Percentiles rank a stretch among this genome's conserved stretches.
phyloP scores from a whole-genome alignment of 2,329 filamentous ascomycete genomes.

The Paraphaeosphaeria sporulosa region DNA sequence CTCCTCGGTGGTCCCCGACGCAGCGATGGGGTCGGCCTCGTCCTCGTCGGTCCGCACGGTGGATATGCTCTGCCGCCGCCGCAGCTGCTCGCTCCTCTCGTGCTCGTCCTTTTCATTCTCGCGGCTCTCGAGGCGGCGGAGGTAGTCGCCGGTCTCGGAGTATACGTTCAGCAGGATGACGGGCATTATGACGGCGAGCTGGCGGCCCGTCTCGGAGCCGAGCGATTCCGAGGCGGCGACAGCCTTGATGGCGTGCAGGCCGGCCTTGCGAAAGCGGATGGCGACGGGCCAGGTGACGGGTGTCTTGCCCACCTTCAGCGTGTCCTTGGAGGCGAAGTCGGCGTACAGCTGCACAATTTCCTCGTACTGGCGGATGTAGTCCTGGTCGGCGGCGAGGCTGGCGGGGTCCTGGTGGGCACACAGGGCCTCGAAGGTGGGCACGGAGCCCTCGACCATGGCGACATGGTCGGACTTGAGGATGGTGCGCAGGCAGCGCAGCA shows the following conservation, averaged over 20 bases:
- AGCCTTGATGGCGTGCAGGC: slow-evolving; percentile 75
- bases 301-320: slow-evolving; percentile 48
- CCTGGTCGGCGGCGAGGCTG: slow-evolving; percentile 83
- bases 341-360: slow-evolving; percentile 82
- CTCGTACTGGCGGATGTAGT: slow-evolving; percentile 83
- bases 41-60: slow-evolving; percentile 78
- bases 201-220: slow-evolving; percentile 75
- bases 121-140: slow-evolving; percentile 72
- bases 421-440: slow-evolving; percentile 85
- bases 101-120: slow-evolving; percentile 72
- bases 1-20: slow-evolving; percentile 83
- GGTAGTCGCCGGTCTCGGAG: slow-evolving; percentile 73
- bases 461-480: slow-evolving; percentile 88
- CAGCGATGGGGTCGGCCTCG: slow-evolving; percentile 69
- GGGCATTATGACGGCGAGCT: slow-evolving; percentile 80
- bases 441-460: slow-evolving; percentile 88
- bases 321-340: slow-evolving; percentile 73
- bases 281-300: slow-evolving; percentile 74
- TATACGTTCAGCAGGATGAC: slow-evolving; percentile 88
- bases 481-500: slow-evolving; percentile 83
- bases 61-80: slow-evolving; percentile 78
- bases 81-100: slow-evolving; percentile 69
- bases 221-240: slow-evolving; percentile 82
- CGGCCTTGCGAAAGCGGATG: slow-evolving; percentile 66
- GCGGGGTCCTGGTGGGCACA: slow-evolving; percentile 89